Evolutionary conservation across 257 asterid genomes (phyloP), one percentile per base, ranked within the genome.

Genomic region (Cruciata laevipes): DNA sequence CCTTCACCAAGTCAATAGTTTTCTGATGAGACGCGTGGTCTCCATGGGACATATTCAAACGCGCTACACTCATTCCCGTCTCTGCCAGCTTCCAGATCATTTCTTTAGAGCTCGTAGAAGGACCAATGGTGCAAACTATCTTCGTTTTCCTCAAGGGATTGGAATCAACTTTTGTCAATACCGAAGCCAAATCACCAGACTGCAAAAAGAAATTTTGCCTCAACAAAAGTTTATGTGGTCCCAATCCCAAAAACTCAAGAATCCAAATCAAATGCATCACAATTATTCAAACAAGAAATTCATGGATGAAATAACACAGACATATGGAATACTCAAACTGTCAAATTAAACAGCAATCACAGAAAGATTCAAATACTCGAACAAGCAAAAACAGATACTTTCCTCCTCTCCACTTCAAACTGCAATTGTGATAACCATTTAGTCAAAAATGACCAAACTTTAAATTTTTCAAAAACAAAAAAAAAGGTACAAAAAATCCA

Each of bases 51-150:
- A 94, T 94, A 75, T 94, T 94, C 65, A 90, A 75, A 68, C 96
- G 99, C 21, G 99, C 97, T 70, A 94, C 99, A 42, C 90, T 88
- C 99, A 94, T 94, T 80, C 99, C 99, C 65, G 84, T 74, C 75
- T 94, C 96, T 21, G 97, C 99, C 76, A 94, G 78, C 76, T 90
- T 94, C 99, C 99, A 86, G 70, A 94, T 94, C 99, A 90, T 94
- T 61, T 94, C 99, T 17, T 89, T 88, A 9, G 99, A 87, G 86
- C 96, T 94, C 58, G 93, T 84, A 38, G 99, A 90, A 76, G 99
- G 99, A 51, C 99, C 99, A 69, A 94, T 90, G 1, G 99, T 90
- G 63, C 97, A 90, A 38, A 94, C 85, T 42, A 93, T 90, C 84
- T 93, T 93, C n/a, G 99, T 93, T 84, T 90, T 93, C 59, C 97